Evolutionary conservation across 1,139 yeast species (phyloP), one percentile per base, ranked within the genome.

Genomic region (Yarrowia galli): DNA sequence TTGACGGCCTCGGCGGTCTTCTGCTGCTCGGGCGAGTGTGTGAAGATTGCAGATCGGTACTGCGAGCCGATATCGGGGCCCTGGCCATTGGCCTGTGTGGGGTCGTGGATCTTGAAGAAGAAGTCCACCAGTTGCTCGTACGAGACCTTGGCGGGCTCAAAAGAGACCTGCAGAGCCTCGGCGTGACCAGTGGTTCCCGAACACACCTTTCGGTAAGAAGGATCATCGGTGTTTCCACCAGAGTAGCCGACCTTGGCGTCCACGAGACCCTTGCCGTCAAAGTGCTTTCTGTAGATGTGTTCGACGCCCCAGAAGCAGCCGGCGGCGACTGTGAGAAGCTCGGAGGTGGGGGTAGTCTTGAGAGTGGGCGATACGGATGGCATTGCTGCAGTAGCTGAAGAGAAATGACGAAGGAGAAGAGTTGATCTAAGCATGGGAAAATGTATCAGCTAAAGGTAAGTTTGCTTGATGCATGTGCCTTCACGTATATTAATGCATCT

Each of bases 271-370:
- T 85, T 87, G 68, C 79, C 65, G 43, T 72, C 77, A 70, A 87
- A 89, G 71, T 89, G 84, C 75, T 89, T 89, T 71, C 88, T 81
- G 80, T 86, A 92, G 48, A 93, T 87, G 73, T 89, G 89, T 75
- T 95, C 98, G 15, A 90, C 92, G 22, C 97, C 97, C 98, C 98
- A 93, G 82, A 92, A 95, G 76, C 99, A 93, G 3, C 82, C 82
- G 3, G 81, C 82, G 32, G 80, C 81, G 42, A 79, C 73, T 1
- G 82, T 80, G 46, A 80, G 80, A 9, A 79, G 75, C 67, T 79
- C 75, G 20, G 77, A 72, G n/a, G 76, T 75, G 18, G 73, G 71
- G 12, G 77, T 75, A 16, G 73, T 71, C 20, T 71, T 60, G 64
- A 78, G 70, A 16, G 77, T 75, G 15, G 79, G 74, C 40, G 79